phyloP scores from a whole-genome alignment of 192 early-diverging fungal species.

The Linnemannia zychae region DNA sequence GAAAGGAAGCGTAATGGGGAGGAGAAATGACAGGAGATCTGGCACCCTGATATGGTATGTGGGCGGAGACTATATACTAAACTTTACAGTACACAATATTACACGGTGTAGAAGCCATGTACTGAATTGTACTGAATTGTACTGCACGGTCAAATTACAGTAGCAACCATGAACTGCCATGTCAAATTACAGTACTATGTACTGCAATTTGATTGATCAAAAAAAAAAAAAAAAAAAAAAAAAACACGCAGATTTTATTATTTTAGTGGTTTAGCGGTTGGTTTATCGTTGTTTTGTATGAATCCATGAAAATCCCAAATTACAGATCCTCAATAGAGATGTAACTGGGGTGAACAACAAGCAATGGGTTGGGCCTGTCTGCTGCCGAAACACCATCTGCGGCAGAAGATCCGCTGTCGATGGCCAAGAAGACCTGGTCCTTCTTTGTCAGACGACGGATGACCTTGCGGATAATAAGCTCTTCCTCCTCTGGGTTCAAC shows the following conservation, averaged over 20 bases:
- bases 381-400: conserved; percentile 27
- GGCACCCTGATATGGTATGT: no score
- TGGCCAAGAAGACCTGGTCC: conserved; percentile 52
- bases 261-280: not conserved
- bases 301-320: not conserved
- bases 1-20: no score
- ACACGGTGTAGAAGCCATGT: no score
- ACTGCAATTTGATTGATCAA: no score
- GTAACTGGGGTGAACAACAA: conserved; percentile 54
- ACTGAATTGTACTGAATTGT: no score
- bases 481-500: conserved; percentile 32
- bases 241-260: not conserved
- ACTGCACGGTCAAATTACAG: no score
- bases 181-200: no score
- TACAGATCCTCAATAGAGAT: conserved; percentile 52
- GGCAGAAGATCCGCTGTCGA: conserved; percentile 26
- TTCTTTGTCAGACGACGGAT: conserved; percentile 52
- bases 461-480: conserved; percentile 48
- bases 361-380: conserved; percentile 31
- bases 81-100: no score
- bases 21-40: no score
- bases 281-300: not conserved
- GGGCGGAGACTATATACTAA: no score
- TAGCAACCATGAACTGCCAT: no score
- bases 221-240: no score